phyloP scores from a whole-genome alignment of 1,139 yeast species.

The Debaryomycetaceae sp. region DNA sequence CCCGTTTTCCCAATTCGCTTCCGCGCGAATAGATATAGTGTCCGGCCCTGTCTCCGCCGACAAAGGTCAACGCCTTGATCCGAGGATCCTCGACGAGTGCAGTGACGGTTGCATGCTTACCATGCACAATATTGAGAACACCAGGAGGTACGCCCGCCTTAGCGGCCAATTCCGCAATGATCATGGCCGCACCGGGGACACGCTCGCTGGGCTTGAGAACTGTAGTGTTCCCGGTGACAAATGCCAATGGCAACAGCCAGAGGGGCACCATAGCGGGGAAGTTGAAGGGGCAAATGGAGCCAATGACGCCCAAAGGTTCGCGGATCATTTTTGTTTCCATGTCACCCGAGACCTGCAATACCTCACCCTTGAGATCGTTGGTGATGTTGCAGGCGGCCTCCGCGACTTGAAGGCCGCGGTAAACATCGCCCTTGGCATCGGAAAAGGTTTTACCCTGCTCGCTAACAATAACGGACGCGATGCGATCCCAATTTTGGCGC shows the following conservation, averaged over 20 bases:
- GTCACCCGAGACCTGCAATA: conserved; percentile 60
- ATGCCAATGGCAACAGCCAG: conserved; percentile 69
- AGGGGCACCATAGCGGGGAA: conserved; percentile 84
- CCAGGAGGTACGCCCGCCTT: conserved; percentile 79
- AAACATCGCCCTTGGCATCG: conserved; percentile 72
- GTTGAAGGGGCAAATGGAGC: conserved; percentile 66
- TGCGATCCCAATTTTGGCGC: conserved; percentile 57
- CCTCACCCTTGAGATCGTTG: conserved; percentile 54
- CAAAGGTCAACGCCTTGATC: conserved; percentile 70
- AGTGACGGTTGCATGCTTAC: conserved; percentile 67
- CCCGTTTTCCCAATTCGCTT: conserved; percentile 61
- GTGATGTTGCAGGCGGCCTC: conserved; percentile 57
- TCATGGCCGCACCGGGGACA: conserved; percentile 71
- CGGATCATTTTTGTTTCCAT: conserved; percentile 77
- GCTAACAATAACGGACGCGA: conserved; percentile 61
- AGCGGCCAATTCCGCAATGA: conserved; percentile 62
- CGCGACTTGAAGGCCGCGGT: conserved; percentile 74
- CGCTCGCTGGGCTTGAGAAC: conserved; percentile 72
- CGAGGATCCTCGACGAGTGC: conserved; percentile 66
- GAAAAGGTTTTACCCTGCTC: conserved; percentile 77
- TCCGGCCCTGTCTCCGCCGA: conserved; percentile 72
- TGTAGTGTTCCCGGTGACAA: conserved; percentile 72
- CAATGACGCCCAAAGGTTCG: conserved; percentile 53
- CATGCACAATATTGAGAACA: conserved; percentile 65
- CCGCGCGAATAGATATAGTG: conserved; percentile 62